These are phyloP conservation scores for Rhizophagus prolifer DNA, from an alignment of 192 early-diverging fungal genomes.

Conservation along the genomic window DNA sequence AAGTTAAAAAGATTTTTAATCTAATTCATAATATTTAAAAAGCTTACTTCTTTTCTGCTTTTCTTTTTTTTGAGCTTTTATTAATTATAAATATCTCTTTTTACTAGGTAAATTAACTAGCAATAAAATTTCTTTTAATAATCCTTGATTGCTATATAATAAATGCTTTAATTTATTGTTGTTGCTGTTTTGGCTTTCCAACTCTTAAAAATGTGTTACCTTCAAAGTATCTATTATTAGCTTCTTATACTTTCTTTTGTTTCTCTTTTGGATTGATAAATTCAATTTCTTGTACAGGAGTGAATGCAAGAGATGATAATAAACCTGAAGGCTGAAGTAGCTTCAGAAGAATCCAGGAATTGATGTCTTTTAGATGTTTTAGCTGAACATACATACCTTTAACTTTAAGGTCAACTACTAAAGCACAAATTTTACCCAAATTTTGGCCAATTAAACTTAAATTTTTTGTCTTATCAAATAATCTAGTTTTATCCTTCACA, in stretches of 20 bases:
- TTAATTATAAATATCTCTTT: too few species aligned
- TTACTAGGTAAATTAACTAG: too few species aligned
- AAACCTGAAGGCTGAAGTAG: constrained; percentile 82
- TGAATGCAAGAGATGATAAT: constrained; percentile 88
- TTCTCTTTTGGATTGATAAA: constrained; percentile 79
- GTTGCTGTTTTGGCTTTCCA: constrained; percentile 42
- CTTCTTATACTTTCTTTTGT: constrained; percentile 59
- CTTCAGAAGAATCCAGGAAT: constrained; percentile 43
- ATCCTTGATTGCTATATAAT: too few species aligned
- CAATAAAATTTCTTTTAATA: too few species aligned
- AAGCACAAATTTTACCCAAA: constrained; percentile 76
- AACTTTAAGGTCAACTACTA: constrained; percentile 63
- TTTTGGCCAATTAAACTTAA: constrained; percentile 81
- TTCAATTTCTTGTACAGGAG: constrained; percentile 94
- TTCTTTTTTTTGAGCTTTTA: constrained; percentile 80
- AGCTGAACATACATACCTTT: constrained; percentile 57
- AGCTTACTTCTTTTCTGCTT: constrained; percentile 75
- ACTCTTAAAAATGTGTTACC: constrained; percentile 58
- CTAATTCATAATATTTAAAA: not conserved
- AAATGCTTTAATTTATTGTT: not conserved
- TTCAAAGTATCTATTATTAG: constrained; percentile 77
- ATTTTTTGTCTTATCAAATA: constrained; percentile 81
- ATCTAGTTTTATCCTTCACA: constrained; percentile 85
- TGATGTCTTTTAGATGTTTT: constrained; percentile 56
- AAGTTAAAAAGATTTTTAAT: too few species aligned